Evolutionary conservation across 2,329 filamentous ascomycete genomes (phyloP).

Genomic region (Thelonectria discophora): DNA sequence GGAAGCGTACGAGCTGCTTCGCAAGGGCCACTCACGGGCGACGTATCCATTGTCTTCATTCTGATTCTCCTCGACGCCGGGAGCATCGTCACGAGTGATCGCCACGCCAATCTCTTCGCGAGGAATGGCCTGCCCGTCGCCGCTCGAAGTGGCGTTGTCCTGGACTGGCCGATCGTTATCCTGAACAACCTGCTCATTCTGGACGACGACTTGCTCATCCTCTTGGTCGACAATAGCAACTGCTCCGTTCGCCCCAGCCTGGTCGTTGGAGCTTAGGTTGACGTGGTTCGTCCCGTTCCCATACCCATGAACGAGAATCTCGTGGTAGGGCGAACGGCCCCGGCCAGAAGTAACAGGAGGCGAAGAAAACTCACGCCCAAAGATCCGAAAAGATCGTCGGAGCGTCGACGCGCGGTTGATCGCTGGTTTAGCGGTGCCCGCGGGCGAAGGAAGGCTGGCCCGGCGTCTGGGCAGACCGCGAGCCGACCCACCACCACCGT

Average conservation of each 20-base stretch:
- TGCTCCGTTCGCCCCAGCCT: no score
- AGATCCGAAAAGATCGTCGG: conserved; percentile 47
- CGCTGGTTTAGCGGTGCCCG: conserved; percentile 44
- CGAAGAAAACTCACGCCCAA: conserved; percentile 38
- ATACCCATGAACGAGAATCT: conserved; percentile 63
- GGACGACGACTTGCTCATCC: no score
- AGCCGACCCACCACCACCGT: conserved; percentile 12
- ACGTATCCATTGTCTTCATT: no score
- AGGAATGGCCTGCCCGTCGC: no score
- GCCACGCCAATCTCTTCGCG: no score
- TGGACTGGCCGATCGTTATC: no score
- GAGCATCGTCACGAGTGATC: no score
- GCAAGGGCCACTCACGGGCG: conserved; percentile 33
- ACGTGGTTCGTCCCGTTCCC: conserved; percentile 61
- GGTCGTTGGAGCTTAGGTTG: conserved; percentile 29
- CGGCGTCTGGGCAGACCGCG: conserved; percentile 31
- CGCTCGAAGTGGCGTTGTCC: no score
- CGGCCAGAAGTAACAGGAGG: conserved; percentile 29
- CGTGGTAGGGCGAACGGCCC: conserved; percentile 50
- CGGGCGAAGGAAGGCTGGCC: conserved; percentile 34
- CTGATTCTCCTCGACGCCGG: no score
- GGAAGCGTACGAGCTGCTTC: conserved; percentile 43
- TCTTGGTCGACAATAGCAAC: no score
- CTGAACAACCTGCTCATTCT: no score
- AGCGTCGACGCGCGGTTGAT: conserved; percentile 48